Evolutionary conservation across 371 early-diverging fungal genomes (phyloP), one percentile per base, ranked within the genome.

Genomic region (Amoeboaphelidium protococcarum): DNA sequence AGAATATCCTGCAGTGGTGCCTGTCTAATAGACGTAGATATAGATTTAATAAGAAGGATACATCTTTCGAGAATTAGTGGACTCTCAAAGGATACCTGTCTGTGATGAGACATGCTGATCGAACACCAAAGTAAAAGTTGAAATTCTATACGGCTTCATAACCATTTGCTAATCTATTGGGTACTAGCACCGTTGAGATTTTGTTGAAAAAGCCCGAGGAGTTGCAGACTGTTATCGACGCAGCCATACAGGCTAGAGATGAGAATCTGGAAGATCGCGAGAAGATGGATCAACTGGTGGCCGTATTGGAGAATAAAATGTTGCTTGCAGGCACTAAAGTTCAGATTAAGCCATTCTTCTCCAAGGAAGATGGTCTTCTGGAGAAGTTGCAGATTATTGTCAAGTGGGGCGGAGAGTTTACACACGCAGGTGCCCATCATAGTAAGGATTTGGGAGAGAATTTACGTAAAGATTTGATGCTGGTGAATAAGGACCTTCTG

Each of bases 331-430:
- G 88, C 2, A 88, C 90, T 41, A 94, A 91, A 52, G 80, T 90
- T 20, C 95, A 94, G 52, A 52, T 89, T 13, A 84, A 87, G 57
- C 85, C 91, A 0, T 59, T 65, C 3, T 77, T 66, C 51, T 65
- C 64, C 47, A 75, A 76, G 41, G 37, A 23, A 25, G 63, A 74
- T 25, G 56, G 64, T 3, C 43, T 58, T 2, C 64, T 86, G 1
- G 65, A 71, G 26, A 82, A 83, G 49, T 58, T 82, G 6, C 86
- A 88, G 62, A 60, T 90, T 21, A 78, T 89, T 57, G 80, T 91
- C 47, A 94, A 94, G 55, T 94, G 92, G 52, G 91, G 88, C 31
- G 95, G 89, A 40, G 85, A 86, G 64, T 88, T 89, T 58, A 95
- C 96, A 0, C 96, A 95, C 55, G 89, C 90, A 2, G 92, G 90